A percentile compares a stretch with the other conserved stretches of the same genome.
These are phyloP conservation scores for Aspergillus unguis DNA, from an alignment of 2,329 filamentous ascomycete genomes.

Conservation along the genomic window DNA sequence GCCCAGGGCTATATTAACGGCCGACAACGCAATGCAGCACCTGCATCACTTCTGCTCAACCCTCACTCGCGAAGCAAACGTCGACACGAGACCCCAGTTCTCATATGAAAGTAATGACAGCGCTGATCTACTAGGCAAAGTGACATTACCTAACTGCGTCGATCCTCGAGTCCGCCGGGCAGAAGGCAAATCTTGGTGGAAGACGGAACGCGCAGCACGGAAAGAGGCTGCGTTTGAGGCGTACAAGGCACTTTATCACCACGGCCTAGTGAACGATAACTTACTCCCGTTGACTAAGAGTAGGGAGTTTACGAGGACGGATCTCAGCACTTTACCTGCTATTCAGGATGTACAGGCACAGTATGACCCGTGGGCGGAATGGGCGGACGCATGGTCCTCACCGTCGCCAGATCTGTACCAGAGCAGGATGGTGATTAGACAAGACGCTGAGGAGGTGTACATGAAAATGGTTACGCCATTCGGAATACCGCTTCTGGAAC, in stretches of 20 bases:
- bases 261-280: slow-evolving; percentile 72
- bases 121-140: slow-evolving; percentile 49
- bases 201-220: slow-evolving; percentile 66
- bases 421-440: slow-evolving; percentile 21
- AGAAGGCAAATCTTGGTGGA: slow-evolving; percentile 58
- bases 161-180: slow-evolving; percentile 58
- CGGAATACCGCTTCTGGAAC: slow-evolving; percentile 15
- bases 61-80: slow-evolving; percentile 55
- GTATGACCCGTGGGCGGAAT: slow-evolving; percentile 30
- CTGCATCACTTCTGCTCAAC: slow-evolving; percentile 76
- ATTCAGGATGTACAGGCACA: slow-evolving; percentile 25
- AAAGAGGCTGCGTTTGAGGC: slow-evolving; percentile 83
- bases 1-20: slow-evolving; percentile 62
- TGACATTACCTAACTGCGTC: slow-evolving; percentile 69
- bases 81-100: slow-evolving; percentile 67
- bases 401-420: slow-evolving; percentile 21
- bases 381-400: slow-evolving; percentile 26
- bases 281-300: slow-evolving; percentile 60
- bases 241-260: slow-evolving; percentile 66
- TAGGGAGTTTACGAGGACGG: slow-evolving; percentile 17
- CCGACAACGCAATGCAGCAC: slow-evolving; percentile 71
- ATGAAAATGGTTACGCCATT: slow-evolving; percentile 24
- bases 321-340: slow-evolving; percentile 18
- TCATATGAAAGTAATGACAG: slow-evolving; percentile 22
- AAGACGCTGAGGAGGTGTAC: slow-evolving; percentile 17